A percentile compares a stretch with the other conserved stretches of the same genome.
phyloP scores from a whole-genome alignment of 2,329 filamentous ascomycete genomes.

The Scopulariopsis brevicaulis region DNA sequence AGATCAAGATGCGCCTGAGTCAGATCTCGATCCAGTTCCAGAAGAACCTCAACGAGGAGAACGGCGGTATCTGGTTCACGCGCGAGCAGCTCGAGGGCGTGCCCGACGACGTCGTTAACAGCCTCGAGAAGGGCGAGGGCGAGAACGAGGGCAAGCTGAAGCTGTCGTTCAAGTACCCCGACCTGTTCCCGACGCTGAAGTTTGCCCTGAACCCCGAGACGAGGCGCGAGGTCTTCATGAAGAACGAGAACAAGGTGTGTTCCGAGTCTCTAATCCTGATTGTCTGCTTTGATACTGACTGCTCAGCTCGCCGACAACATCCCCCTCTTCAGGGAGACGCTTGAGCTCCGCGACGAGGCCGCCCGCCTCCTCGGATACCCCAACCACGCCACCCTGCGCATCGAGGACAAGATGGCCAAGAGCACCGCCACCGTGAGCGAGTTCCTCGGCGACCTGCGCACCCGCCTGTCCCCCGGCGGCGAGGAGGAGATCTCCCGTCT shows the following conservation, averaged over 20 bases:
- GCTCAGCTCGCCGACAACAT: conserved; percentile 55
- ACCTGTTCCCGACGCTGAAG: conserved; percentile 68
- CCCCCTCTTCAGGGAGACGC: conserved; percentile 61
- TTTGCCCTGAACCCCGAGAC: conserved; percentile 62
- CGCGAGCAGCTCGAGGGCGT: conserved; percentile 63
- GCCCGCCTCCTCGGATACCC: conserved; percentile 67
- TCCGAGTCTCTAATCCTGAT: neutral
- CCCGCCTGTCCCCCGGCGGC: conserved; percentile 56
- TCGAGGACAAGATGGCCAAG: conserved; percentile 84
- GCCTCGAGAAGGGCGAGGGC: conserved; percentile 59
- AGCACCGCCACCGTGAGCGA: conserved; percentile 58
- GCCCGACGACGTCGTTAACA: conserved; percentile 55
- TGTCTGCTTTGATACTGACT: neutral
- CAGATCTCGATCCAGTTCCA: conserved; percentile 65
- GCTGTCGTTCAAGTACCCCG: conserved; percentile 75
- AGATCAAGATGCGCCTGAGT: conserved; percentile 71
- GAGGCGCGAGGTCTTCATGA: conserved; percentile 57
- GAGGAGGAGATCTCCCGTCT: conserved; percentile 59
- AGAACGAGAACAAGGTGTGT: conserved; percentile 65
- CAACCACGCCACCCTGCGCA: conserved; percentile 63
- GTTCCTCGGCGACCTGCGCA: conserved; percentile 61
- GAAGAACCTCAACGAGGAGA: conserved; percentile 76
- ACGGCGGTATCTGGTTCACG: conserved; percentile 71
- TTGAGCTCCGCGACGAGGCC: conserved; percentile 66
- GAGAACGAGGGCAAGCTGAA: conserved; percentile 65